Percentiles rank a stretch among this genome's conserved stretches.
These are phyloP conservation scores for Sporothrix protearum DNA, from an alignment of 2,329 filamentous ascomycete species.

Conservation along the genomic window DNA sequence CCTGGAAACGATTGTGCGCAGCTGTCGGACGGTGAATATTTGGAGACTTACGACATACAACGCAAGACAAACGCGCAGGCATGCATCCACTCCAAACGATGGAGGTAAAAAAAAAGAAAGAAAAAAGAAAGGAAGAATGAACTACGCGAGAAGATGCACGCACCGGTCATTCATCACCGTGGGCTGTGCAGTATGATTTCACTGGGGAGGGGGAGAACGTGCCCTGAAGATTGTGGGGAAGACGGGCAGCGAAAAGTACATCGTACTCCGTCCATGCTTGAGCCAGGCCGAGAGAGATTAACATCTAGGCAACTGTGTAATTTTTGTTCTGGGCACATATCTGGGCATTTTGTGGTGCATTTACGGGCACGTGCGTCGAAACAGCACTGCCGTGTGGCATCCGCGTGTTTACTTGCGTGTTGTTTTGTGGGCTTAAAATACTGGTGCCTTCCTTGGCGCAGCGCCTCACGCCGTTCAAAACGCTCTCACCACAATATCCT, in stretches of 20 bases:
- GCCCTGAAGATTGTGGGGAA: background rate
- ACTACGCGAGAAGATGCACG: no score
- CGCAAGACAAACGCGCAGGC: background rate
- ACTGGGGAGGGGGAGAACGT: background rate
- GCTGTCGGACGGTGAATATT: background rate
- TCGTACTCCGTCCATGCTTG: background rate
- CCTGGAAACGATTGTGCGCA: background rate
- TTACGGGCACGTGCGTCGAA: background rate
- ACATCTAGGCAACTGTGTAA: slow-evolving; percentile 6
- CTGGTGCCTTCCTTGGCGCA: background rate
- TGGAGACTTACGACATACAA: background rate
- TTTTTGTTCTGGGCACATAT: background rate
- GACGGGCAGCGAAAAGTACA: background rate
- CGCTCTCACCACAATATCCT: background rate
- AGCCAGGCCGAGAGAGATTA: background rate
- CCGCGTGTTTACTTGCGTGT: background rate
- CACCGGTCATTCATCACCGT: background rate
- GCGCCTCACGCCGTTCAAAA: background rate
- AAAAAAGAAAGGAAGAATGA: background rate
- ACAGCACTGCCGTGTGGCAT: background rate
- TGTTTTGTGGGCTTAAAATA: background rate
- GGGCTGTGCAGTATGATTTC: background rate
- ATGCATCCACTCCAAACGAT: background rate
- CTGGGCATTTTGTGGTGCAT: background rate
- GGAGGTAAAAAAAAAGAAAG: background rate